phyloP scores from a whole-genome alignment of 495 filamentous ascomycete species.

The Tuber aestivum region DNA sequence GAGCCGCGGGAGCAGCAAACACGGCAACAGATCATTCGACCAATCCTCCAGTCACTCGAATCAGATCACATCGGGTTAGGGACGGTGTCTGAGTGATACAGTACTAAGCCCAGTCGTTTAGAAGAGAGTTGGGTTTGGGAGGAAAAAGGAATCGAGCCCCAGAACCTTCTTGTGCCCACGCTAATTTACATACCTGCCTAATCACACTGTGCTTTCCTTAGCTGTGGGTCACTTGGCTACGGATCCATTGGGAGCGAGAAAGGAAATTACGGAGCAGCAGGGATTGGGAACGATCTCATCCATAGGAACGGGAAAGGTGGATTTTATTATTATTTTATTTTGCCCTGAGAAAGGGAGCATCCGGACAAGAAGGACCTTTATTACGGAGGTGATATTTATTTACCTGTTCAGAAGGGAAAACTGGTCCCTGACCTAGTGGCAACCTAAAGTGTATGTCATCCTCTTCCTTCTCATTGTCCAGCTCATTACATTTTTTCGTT shows the following conservation, averaged over 20 bases:
- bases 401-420: background rate
- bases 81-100: background rate
- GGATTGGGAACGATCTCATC: background rate
- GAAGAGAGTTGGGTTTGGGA: background rate
- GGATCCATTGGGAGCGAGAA: background rate
- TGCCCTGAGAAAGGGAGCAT: background rate
- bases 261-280: background rate
- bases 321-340: background rate
- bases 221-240: background rate
- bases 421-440: background rate
- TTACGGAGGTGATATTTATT: background rate
- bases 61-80: background rate
- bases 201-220: slow-evolving; percentile 1
- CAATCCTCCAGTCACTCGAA: background rate
- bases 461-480: background rate
- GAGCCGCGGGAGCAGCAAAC: background rate
- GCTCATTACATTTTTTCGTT: background rate
- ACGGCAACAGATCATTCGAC: background rate
- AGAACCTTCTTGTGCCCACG: background rate
- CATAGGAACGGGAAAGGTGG: background rate
- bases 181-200: background rate
- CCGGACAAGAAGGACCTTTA: background rate
- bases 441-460: slow-evolving; percentile 5
- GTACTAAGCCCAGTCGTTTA: background rate
- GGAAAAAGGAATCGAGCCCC: background rate